Base-by-base conservation (phyloP, 2,329 filamentous ascomycete species). In the Whalleya microplaca region DNA sequence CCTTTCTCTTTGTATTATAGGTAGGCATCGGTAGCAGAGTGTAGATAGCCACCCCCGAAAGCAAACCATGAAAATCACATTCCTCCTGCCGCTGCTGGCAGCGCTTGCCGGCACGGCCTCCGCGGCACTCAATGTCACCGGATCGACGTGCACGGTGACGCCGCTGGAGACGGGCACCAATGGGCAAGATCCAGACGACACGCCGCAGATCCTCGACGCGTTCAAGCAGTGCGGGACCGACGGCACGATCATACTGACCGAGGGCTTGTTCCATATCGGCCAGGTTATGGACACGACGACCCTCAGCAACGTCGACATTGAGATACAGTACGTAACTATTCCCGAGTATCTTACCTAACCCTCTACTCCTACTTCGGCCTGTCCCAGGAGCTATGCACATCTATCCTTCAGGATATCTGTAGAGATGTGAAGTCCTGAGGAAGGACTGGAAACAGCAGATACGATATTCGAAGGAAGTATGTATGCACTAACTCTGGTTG, bases 201-300 rank as follows among this genome's bases (percentile, higher is more conserved):
- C 78, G 21, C 78, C 80, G 7, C 77, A 81, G 41, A 82, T 84
- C 46, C 61, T 81, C 0, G 59, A 75, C 3, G 81, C 82, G 0
- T 83, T 84, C 66, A 64, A 73, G 21, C 66, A 76, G 23, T 84
- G 81, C 62, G 70, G 80, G 2, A 71, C 73, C 43, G 75, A 81
- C 49, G 80, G 80, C 41, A 78, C 72, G 47, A 74, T 85, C 55
- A 73, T 82, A 41, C 80, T 85, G 64, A 70, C 73, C 23, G 78
- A 79, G 50, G 75, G 73, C 1, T 75, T 75, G 1, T 83, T 80
- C 70, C 71, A 81, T 62, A 73, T 83, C 59, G 75, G 75, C 32
- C 74, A 75, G 41, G 74, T 80, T 2, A 78, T 83, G 79, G 78
- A 80, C 56, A 79, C 75, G 10, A 76, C 75, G 1, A 70, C 73